These are phyloP conservation scores for Blastocrithidia nonstop DNA, from an alignment of 208 protist species.

Conservation along the genomic window DNA sequence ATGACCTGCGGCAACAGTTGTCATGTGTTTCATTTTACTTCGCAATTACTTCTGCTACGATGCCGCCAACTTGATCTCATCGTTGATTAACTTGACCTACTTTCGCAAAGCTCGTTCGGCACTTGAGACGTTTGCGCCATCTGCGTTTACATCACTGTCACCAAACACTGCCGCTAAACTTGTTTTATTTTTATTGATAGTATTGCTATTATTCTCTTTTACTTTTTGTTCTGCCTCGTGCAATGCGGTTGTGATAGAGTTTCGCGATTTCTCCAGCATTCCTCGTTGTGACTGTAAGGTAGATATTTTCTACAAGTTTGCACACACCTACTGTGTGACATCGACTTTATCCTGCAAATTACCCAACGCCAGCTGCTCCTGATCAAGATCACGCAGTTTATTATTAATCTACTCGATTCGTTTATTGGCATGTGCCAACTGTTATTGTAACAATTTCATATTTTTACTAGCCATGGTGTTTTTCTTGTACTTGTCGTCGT, in stretches of 20 bases:
- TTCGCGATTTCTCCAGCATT: constrained; percentile 33
- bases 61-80: constrained; percentile 23
- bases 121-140: constrained; percentile 34
- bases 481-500: neutral
- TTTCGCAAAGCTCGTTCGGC: no score
- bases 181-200: neutral
- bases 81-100: constrained; percentile 32
- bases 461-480: neutral
- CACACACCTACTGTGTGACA: constrained; percentile 26
- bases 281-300: constrained; percentile 31
- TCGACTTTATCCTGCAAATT: constrained; percentile 43
- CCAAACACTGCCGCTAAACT: no score
- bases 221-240: constrained; percentile 5
- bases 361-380: constrained; percentile 26
- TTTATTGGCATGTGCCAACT: constrained; percentile 24
- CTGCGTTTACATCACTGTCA: neutral
- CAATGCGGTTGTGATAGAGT: constrained; percentile 14
- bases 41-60: constrained; percentile 41
- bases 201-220: no score
- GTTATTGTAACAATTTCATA: constrained; percentile 11
- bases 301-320: constrained; percentile 36
- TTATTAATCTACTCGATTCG: constrained; percentile 28
- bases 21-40: constrained; percentile 54
- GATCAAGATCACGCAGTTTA: constrained; percentile 35
- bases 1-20: constrained; percentile 24